phyloP scores from a whole-genome alignment of 1,139 yeast species.

The Yamadazyma diddensiae region DNA sequence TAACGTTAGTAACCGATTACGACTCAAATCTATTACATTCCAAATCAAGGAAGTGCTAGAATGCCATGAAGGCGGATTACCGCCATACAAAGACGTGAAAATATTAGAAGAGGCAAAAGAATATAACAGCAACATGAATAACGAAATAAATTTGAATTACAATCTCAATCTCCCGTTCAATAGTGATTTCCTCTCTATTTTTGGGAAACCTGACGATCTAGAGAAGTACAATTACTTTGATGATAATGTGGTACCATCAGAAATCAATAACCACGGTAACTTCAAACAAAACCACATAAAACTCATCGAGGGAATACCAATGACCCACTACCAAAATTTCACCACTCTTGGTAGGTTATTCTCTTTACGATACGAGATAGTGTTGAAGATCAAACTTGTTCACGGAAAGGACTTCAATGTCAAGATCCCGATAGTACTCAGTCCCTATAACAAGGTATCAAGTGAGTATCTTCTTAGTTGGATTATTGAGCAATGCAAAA shows the following conservation, averaged over 20 bases:
- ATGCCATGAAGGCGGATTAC: slow-evolving; percentile 49
- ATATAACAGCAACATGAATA: slow-evolving; percentile 21
- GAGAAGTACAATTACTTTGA: slow-evolving; percentile 11
- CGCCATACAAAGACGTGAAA: slow-evolving; percentile 32
- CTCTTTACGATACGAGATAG: slow-evolving; percentile 50
- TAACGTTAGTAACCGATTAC: slow-evolving; percentile 34
- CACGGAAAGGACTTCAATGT: slow-evolving; percentile 50
- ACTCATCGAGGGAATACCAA: slow-evolving; percentile 40
- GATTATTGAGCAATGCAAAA: slow-evolving; percentile 53
- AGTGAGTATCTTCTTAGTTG: slow-evolving; percentile 46
- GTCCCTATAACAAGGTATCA: slow-evolving; percentile 49
- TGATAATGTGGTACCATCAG: slow-evolving; percentile 9
- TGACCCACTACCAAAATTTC: slow-evolving; percentile 45
- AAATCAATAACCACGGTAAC: slow-evolving; percentile 12
- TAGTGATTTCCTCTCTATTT: slow-evolving; percentile 34
- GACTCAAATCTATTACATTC: slow-evolving; percentile 43
- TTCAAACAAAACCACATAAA: slow-evolving; percentile 12
- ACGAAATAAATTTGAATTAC: slow-evolving; percentile 31
- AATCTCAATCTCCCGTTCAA: slow-evolving; percentile 34
- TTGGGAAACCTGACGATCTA: slow-evolving; percentile 8
- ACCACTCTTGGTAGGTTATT: slow-evolving; percentile 52
- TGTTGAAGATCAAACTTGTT: slow-evolving; percentile 46
- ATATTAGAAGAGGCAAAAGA: slow-evolving; percentile 28
- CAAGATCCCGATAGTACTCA: slow-evolving; percentile 49
- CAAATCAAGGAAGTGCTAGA: slow-evolving; percentile 52